Base-by-base conservation (phyloP, 2,329 filamentous ascomycete species). In the Penicillium frequentans region DNA sequence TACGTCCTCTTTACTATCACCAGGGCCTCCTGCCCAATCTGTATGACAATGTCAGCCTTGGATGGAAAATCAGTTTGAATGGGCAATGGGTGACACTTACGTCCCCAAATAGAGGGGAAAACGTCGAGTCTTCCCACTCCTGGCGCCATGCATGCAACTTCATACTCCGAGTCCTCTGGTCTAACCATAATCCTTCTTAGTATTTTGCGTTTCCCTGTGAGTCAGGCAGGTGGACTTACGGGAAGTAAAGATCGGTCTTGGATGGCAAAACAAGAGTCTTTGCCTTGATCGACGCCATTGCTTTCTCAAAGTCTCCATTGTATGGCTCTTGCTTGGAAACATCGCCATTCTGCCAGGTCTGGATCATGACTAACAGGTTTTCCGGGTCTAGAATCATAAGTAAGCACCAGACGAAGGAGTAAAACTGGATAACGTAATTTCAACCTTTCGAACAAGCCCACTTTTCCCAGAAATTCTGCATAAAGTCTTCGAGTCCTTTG, bases 231-330 rank as follows among this genome's bases (percentile, higher is more conserved):
- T 16, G 1, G 46, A 75, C 82, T 75, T 69, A 86, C 79, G 90
- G 88, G 63, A 95, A 93, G 69, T 93, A 93, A 5, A 93, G 78
- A 68, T 93, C 90, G 0, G 89, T 92, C 69, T 89, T 85, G 23
- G 80, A 76, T 0, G 90, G 90, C 14, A 93, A 72, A 3, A 93
- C 87, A 43, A 93, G 74, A 0, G 84, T 86, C 65, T 86, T 90
- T 1, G 89, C 87, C 69, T 88, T 89, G 72, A 93, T 91, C 3
- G 79, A 81, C 47, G 80, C 78, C 84, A 93, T 81, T 0, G 88
- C 86, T 52, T 82, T 81, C 57, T 82, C 81, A 61, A 91, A 88
- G 60, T 89, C 75, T 1, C 84, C 86, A 57, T 87, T 82, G 61
- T 90, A 92, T 3, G 85, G 86, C 54, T 86, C 80, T 66, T 91